These are phyloP conservation scores for Hypericum perforatum DNA, from an alignment of 345 rosid species.

Conservation along the genomic window DNA sequence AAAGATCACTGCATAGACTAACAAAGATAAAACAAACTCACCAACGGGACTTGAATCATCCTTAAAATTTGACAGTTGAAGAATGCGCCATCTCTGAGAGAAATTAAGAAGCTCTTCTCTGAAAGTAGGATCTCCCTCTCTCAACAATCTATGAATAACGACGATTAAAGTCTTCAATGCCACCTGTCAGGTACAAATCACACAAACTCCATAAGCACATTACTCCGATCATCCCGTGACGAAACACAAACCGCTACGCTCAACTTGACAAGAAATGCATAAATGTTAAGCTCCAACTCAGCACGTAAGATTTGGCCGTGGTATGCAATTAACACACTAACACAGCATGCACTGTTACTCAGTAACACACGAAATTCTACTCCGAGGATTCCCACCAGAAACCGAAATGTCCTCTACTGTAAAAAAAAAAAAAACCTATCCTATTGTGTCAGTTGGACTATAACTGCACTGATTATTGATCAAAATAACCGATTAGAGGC, in stretches of 20 bases:
- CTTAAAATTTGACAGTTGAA: slow-evolving; percentile 89
- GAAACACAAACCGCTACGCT: not conserved
- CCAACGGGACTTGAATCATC: slow-evolving; percentile 98
- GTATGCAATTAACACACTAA: too few species aligned
- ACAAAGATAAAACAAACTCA: slow-evolving; percentile 14
- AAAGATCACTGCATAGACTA: not conserved
- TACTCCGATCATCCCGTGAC: not conserved
- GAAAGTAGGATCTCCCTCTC: slow-evolving; percentile 94
- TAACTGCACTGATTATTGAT: too few species aligned
- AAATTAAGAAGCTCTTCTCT: slow-evolving; percentile 78
- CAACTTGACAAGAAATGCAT: too few species aligned
- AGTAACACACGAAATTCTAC: too few species aligned
- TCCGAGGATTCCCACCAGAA: not conserved
- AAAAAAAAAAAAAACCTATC: not conserved
- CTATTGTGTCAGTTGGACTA: too few species aligned
- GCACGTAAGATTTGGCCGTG: too few species aligned
- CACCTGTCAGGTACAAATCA: slow-evolving; percentile 38
- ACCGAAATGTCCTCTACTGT: not conserved
- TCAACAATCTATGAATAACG: slow-evolving; percentile 79
- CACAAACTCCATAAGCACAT: not conserved
- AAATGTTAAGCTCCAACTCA: too few species aligned
- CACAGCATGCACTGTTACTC: too few species aligned
- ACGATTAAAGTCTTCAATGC: slow-evolving; percentile 81
- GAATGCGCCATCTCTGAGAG: slow-evolving; percentile 74
- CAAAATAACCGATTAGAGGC: too few species aligned